Conservation (phyloP, 2,329 filamentous ascomycete genomes). For the Neofusicoccum umdonicola region DNA sequence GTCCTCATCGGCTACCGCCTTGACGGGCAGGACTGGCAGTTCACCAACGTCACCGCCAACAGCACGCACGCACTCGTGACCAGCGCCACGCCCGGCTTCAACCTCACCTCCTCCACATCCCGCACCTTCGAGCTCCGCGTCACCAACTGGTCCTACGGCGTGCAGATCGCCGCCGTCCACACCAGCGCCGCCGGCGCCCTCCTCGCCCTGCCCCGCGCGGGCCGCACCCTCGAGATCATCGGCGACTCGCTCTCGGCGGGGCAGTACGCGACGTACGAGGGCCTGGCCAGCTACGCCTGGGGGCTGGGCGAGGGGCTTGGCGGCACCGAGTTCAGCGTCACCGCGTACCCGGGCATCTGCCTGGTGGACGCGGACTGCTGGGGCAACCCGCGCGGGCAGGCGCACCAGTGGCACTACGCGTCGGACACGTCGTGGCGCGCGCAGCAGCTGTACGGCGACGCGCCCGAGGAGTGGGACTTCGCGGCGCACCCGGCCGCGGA, state of each 20-base stretch:
- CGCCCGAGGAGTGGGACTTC: conserved; percentile 38
- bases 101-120: conserved; percentile 44
- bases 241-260: conserved; percentile 53
- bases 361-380: conserved; percentile 56
- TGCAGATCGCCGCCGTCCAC: conserved; percentile 56
- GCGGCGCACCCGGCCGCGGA: conserved; percentile 35
- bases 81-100: conserved; percentile 45
- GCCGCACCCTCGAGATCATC: conserved; percentile 44
- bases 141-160: conserved; percentile 60
- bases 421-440: conserved; percentile 54
- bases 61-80: conserved; percentile 57
- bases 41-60: conserved; percentile 59
- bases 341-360: conserved; percentile 59
- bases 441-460: conserved; percentile 39
- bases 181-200: conserved; percentile 49
- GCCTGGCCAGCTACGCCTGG: conserved; percentile 56
- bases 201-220: conserved; percentile 40
- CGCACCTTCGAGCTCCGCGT: conserved; percentile 58
- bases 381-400: conserved; percentile 42
- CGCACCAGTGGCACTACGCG: conserved; percentile 58
- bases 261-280: conserved; percentile 59
- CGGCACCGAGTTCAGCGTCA: conserved; percentile 58
- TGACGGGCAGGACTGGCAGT: conserved; percentile 58
- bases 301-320: conserved; percentile 57
- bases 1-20: conserved; percentile 60